phyloP scores from a whole-genome alignment of 2,329 filamentous ascomycete species.

The Cladosporium halotolerans region DNA sequence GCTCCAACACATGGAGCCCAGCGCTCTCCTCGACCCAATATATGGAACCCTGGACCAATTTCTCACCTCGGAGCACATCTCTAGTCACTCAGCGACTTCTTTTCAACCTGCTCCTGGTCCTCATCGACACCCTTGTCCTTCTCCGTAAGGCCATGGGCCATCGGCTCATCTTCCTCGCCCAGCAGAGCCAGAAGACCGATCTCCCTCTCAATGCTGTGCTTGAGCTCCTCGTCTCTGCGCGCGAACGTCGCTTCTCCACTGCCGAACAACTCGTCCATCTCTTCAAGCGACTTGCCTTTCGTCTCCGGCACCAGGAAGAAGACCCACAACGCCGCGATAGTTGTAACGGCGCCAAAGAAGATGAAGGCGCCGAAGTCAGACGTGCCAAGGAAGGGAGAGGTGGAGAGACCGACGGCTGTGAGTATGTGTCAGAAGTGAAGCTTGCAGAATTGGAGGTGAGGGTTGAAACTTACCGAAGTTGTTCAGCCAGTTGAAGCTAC shows the following conservation, averaged over 20 bases:
- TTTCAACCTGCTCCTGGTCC: neutral
- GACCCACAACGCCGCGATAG: constrained; percentile 16
- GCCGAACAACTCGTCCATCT: constrained; percentile 18
- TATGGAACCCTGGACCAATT: too few species aligned
- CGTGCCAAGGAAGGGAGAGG: neutral
- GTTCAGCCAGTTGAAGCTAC: constrained; percentile 19
- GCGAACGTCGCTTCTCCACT: neutral
- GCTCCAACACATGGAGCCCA: too few species aligned
- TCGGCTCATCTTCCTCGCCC: neutral
- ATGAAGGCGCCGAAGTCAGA: neutral
- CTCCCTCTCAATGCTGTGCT: neutral
- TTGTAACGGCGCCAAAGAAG: neutral
- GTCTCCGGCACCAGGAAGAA: constrained; percentile 51
- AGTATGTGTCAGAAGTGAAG: neutral
- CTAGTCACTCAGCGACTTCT: neutral
- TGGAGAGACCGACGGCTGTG: neutral
- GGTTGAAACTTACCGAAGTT: constrained; percentile 15
- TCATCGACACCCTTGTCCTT: neutral
- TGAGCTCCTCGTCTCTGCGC: neutral
- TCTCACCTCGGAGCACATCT: neutral
- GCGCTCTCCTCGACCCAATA: too few species aligned
- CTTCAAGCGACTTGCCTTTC: constrained; percentile 19
- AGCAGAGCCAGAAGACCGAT: neutral
- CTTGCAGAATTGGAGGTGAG: neutral
- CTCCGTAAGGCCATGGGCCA: neutral